These are phyloP conservation scores for Colletotrichum musicola DNA, from an alignment of 2,329 filamentous ascomycete genomes.

Conservation along the genomic window DNA sequence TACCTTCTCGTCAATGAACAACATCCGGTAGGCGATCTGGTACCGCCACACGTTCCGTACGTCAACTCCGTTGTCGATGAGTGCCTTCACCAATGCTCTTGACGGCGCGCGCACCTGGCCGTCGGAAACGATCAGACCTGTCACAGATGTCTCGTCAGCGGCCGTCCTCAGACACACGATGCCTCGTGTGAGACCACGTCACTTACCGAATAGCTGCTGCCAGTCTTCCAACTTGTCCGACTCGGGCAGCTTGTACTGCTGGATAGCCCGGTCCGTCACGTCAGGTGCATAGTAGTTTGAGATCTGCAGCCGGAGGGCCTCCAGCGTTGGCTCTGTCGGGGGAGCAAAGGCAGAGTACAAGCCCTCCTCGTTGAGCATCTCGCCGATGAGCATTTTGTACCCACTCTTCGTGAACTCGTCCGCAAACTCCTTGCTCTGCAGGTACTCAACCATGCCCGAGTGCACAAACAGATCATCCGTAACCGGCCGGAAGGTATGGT, in stretches of 20 bases:
- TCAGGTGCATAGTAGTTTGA: slow-evolving; percentile 58
- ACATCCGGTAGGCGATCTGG: slow-evolving; percentile 55
- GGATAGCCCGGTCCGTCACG: slow-evolving; percentile 51
- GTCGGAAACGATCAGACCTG: slow-evolving; percentile 51
- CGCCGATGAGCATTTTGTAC: slow-evolving; percentile 55
- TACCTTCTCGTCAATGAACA: slow-evolving; percentile 55
- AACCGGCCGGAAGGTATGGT: slow-evolving; percentile 60
- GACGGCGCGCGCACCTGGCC: slow-evolving; percentile 54
- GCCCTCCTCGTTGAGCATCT: slow-evolving; percentile 58
- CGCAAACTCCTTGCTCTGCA: slow-evolving; percentile 52
- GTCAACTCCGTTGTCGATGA: slow-evolving; percentile 48
- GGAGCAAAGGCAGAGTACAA: slow-evolving; percentile 56
- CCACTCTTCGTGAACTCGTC: slow-evolving; percentile 50
- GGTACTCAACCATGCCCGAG: slow-evolving; percentile 52
- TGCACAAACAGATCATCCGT: slow-evolving; percentile 57
- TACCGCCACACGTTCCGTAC: slow-evolving; percentile 56
- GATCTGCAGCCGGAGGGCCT: slow-evolving; percentile 52
- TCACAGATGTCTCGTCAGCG: neutral
- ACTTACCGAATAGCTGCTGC: slow-evolving; percentile 51
- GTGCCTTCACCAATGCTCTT: slow-evolving; percentile 48
- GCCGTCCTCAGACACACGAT: neutral
- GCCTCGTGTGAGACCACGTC: neutral
- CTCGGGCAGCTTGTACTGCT: slow-evolving; percentile 51
- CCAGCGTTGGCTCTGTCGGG: slow-evolving; percentile 47
- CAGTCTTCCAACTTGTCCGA: slow-evolving; percentile 49